A percentile compares a stretch with the other conserved stretches of the same genome.
Evolutionary conservation across 768 basidiomycete species (phyloP).

Genomic region (Boletus bicolor): DNA sequence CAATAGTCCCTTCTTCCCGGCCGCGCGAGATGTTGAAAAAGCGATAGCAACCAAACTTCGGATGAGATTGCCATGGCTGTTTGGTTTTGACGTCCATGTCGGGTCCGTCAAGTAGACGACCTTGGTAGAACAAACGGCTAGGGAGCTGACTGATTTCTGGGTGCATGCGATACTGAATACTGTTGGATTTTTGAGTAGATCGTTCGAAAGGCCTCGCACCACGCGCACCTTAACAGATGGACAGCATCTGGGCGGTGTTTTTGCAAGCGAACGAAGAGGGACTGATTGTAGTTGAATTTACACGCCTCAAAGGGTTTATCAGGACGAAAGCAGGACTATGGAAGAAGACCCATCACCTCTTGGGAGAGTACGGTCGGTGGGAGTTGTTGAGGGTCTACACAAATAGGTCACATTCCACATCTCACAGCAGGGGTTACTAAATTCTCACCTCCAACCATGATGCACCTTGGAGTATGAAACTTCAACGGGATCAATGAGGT

Average conservation of each 20-base stretch:
- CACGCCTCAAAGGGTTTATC: constrained; percentile 45
- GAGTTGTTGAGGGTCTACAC: constrained; percentile 82
- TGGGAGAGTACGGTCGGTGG: constrained; percentile 85
- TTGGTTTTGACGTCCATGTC: constrained; percentile 80
- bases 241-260: constrained; percentile 77
- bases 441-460: constrained; percentile 83
- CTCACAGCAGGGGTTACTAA: background rate
- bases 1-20: constrained; percentile 49
- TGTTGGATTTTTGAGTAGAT: constrained; percentile 29
- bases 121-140: constrained; percentile 83
- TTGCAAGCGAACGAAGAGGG: constrained; percentile 89
- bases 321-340: constrained; percentile 19
- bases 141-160: constrained; percentile 91
- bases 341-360: constrained; percentile 39
- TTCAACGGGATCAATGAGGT: constrained; percentile 94
- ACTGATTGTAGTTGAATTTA: constrained; percentile 79
- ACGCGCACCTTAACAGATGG: constrained; percentile 77
- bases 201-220: background rate
- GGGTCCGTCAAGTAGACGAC: constrained; percentile 79
- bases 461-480: constrained; percentile 75
- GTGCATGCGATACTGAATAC: constrained; percentile 99
- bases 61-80: constrained; percentile 80
- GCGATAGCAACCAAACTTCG: constrained; percentile 79
- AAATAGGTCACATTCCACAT: background rate
- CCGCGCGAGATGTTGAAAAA: constrained; percentile 82